Evolutionary conservation across 2,329 filamentous ascomycete genomes (phyloP).

Genomic region (Paracamarosporium sp.): DNA sequence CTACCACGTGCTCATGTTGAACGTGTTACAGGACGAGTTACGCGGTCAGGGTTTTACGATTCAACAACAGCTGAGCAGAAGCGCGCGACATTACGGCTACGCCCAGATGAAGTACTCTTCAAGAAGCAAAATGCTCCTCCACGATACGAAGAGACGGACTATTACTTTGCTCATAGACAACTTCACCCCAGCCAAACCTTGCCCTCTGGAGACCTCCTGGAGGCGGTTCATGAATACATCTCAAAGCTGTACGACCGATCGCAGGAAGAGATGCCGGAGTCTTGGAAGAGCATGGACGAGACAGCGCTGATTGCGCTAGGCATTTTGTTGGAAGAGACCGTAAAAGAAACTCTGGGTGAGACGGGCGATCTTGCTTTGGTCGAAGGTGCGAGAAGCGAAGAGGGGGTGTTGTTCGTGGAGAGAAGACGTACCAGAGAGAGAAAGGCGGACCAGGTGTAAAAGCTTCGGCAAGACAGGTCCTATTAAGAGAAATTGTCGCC

Average conservation of each 20-base stretch:
- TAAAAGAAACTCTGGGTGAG: conserved; percentile 65
- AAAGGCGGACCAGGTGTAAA: not conserved
- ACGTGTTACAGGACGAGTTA: conserved; percentile 51
- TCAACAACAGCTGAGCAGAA: conserved; percentile 39
- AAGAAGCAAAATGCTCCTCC: conserved; percentile 68
- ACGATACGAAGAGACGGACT: conserved; percentile 73
- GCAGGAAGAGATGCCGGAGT: conserved; percentile 26
- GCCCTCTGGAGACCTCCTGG: conserved; percentile 73
- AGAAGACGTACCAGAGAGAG: not conserved
- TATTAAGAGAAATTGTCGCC: not conserved
- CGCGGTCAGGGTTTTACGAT: conserved; percentile 51
- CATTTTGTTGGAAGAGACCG: conserved; percentile 75
- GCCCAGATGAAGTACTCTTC: conserved; percentile 76
- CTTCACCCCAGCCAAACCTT: conserved; percentile 61
- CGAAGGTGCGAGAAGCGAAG: conserved; percentile 54
- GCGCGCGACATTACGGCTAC: conserved; percentile 51
- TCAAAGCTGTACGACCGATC: conserved; percentile 67
- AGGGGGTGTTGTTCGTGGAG: conserved; percentile 16
- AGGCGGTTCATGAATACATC: conserved; percentile 71
- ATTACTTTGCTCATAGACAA: conserved; percentile 70
- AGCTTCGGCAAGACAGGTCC: not conserved
- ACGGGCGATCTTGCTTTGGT: conserved; percentile 76
- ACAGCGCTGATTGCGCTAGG: conserved; percentile 78
- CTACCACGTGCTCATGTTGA: not conserved
- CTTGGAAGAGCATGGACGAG: conserved; percentile 74